phyloP scores from a whole-genome alignment of 1,284 basidiomycete species.

The Leccinum ponderosum region DNA sequence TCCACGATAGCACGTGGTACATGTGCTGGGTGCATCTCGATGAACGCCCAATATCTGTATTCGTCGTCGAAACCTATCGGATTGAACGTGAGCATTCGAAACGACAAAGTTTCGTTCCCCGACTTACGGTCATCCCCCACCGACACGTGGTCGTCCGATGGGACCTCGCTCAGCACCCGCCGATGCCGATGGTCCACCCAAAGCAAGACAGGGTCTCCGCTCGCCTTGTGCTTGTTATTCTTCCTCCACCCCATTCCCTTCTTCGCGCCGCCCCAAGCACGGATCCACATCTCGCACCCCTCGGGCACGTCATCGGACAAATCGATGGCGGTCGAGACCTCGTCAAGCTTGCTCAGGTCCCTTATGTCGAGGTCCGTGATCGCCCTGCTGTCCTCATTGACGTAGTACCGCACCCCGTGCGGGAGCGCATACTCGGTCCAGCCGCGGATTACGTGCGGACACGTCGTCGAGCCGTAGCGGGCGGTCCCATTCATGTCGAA shows the following conservation, averaged over 20 bases:
- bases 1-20: constrained; percentile 43
- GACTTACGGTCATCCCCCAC: constrained; percentile 58
- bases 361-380: constrained; percentile 69
- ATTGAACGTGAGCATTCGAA: constrained; percentile 9
- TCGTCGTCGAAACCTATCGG: constrained; percentile 62
- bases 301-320: constrained; percentile 34
- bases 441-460: constrained; percentile 36
- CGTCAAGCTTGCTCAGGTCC: constrained; percentile 46
- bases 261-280: constrained; percentile 23
- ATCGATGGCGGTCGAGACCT: constrained; percentile 53
- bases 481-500: constrained; percentile 35
- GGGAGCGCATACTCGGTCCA: constrained; percentile 73
- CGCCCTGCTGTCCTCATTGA: constrained; percentile 55
- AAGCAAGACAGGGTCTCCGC: constrained; percentile 43
- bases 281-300: constrained; percentile 58
- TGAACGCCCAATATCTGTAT: constrained; percentile 74
- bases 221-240: constrained; percentile 21
- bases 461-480: constrained; percentile 29
- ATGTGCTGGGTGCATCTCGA: constrained; percentile 75
- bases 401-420: constrained; percentile 65
- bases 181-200: constrained; percentile 68
- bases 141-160: constrained; percentile 32
- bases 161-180: constrained; percentile 50
- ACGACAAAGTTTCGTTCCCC: not conserved
- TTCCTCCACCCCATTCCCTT: constrained; percentile 26